Conservation (phyloP, 2,329 filamentous ascomycete species). For the Tolypocladium amazonense region DNA sequence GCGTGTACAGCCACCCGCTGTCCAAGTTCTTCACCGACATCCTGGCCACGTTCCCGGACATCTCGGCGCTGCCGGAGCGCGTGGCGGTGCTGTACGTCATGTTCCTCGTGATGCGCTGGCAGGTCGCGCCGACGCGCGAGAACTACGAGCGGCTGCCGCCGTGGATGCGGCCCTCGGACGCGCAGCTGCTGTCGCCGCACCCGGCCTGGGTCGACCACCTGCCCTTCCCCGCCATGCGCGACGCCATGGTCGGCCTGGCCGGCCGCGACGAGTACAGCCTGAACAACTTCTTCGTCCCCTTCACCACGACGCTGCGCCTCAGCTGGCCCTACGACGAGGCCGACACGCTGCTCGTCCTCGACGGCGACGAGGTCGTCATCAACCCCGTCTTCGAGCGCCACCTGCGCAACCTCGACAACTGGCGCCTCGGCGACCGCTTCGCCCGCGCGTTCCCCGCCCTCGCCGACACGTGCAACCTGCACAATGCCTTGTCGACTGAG, state of each 20-base stretch:
- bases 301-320: conserved; percentile 61
- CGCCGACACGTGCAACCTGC: conserved; percentile 17
- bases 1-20: conserved; percentile 58
- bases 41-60: conserved; percentile 69
- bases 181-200: conserved; percentile 58
- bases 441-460: conserved; percentile 48
- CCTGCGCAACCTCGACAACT: conserved; percentile 64
- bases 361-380: conserved; percentile 54
- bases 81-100: conserved; percentile 75
- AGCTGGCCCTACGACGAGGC: conserved; percentile 78
- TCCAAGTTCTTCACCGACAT: conserved; percentile 83
- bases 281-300: conserved; percentile 75
- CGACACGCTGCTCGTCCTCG: conserved; percentile 50
- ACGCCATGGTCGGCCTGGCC: conserved; percentile 46
- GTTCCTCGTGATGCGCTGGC: conserved; percentile 82
- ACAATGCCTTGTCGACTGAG: neutral
- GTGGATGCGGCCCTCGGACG: conserved; percentile 56
- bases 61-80: conserved; percentile 69
- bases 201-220: conserved; percentile 76
- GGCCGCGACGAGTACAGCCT: conserved; percentile 47
- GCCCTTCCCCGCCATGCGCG: conserved; percentile 69
- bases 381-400: conserved; percentile 84
- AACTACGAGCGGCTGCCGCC: conserved; percentile 70
- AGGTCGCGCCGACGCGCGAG: conserved; percentile 66
- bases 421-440: conserved; percentile 67